Percentiles rank a stretch among this genome's conserved stretches.
phyloP scores from a whole-genome alignment of 1,284 basidiomycete species.

The Xerocomus alliaceus region DNA sequence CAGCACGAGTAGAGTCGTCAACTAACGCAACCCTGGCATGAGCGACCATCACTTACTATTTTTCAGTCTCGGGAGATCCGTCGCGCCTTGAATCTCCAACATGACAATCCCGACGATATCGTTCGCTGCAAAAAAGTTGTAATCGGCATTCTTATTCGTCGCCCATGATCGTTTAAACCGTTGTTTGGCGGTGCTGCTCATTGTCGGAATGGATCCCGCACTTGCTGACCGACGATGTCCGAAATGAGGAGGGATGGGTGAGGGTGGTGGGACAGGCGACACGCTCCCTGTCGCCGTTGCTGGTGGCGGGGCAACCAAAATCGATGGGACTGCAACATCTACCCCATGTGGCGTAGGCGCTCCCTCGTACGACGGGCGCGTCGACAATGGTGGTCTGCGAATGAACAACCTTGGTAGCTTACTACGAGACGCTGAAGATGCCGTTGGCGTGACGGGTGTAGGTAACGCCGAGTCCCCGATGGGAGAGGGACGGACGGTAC shows the following conservation, averaged over 20 bases:
- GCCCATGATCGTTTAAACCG: conserved; percentile 40
- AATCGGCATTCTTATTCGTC: conserved; percentile 50
- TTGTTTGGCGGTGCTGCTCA: conserved; percentile 32
- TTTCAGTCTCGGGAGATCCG: conserved; percentile 84
- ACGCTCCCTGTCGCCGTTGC: conserved; percentile 12
- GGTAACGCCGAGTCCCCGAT: conserved; percentile 10
- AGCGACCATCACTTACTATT: conserved; percentile 69
- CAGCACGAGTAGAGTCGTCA: conserved; percentile 6
- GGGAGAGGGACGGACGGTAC: conserved; percentile 36
- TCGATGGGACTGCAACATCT: conserved; percentile 18
- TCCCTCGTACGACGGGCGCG: conserved; percentile 40
- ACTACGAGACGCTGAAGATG: conserved; percentile 21
- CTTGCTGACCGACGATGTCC: conserved; percentile 42
- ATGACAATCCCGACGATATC: conserved; percentile 95
- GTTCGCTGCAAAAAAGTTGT: conserved; percentile 70
- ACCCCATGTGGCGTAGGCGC: conserved; percentile 6
- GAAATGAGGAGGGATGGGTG: conserved; percentile 25
- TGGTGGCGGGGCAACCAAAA: conserved; percentile 14
- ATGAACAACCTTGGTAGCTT: conserved; percentile 49
- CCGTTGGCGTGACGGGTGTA: conserved; percentile 28
- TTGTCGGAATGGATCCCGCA: conserved; percentile 37
- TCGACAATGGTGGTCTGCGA: conserved; percentile 42
- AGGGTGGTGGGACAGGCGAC: conserved; percentile 20
- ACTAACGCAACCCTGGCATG: neutral
- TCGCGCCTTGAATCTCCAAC: conserved; percentile 74